phyloP scores from a whole-genome alignment of 179 eudicot species.

The Silene noctiflora region DNA sequence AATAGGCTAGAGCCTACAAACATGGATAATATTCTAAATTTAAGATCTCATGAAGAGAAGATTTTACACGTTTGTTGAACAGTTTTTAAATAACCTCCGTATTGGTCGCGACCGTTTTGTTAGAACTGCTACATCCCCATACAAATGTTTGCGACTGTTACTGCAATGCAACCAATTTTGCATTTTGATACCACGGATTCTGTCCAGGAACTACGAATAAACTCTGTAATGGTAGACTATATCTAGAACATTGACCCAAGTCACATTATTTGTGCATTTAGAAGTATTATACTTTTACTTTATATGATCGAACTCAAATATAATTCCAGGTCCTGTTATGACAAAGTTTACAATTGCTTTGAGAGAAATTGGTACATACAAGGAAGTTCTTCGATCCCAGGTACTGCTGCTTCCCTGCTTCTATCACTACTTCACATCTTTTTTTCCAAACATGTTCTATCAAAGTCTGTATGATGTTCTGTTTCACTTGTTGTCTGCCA shows the following conservation, averaged over 20 bases:
- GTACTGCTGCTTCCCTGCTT: constrained; percentile 33
- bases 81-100: too few species aligned
- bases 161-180: background rate
- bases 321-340: constrained; percentile 72
- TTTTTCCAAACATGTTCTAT: background rate
- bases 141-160: too few species aligned
- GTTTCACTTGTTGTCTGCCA: background rate
- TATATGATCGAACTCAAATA: constrained; percentile 7
- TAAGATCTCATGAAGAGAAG: too few species aligned
- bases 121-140: too few species aligned
- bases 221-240: background rate
- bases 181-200: background rate
- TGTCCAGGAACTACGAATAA: background rate
- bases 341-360: constrained; percentile 69
- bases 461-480: background rate
- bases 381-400: constrained; percentile 86
- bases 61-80: too few species aligned
- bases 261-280: background rate
- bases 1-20: too few species aligned
- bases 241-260: background rate
- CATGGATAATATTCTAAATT: too few species aligned
- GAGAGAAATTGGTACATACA: constrained; percentile 86
- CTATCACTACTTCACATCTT: background rate
- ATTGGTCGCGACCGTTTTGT: too few species aligned
- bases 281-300: background rate